These are phyloP conservation scores for Sclerotinia minor DNA, from an alignment of 2,329 filamentous ascomycete species.

Conservation along the genomic window DNA sequence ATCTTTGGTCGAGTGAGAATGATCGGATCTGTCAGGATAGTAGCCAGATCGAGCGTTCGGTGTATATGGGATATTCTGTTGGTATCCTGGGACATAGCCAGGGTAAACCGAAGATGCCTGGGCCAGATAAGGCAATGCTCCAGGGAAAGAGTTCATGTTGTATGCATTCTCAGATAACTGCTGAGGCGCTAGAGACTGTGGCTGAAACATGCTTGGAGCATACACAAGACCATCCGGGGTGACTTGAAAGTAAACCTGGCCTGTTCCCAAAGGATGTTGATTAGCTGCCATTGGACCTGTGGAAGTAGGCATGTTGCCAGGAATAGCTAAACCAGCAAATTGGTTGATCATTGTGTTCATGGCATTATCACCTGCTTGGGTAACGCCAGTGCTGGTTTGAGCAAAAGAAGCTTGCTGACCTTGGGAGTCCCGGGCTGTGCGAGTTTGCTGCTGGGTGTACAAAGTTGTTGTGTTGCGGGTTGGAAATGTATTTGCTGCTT, in stretches of 20 bases:
- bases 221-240: slow-evolving; percentile 30
- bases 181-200: slow-evolving; percentile 36
- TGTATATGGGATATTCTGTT: slow-evolving; percentile 40
- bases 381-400: slow-evolving; percentile 27
- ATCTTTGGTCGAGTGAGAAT: slow-evolving; percentile 42
- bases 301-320: slow-evolving; percentile 42
- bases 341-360: slow-evolving; percentile 40
- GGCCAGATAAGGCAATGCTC: slow-evolving; percentile 39
- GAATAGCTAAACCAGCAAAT: slow-evolving; percentile 39
- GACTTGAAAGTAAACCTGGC: slow-evolving; percentile 39
- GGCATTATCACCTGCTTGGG: slow-evolving; percentile 33
- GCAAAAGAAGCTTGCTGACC: slow-evolving; percentile 34
- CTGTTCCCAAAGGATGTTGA: slow-evolving; percentile 41
- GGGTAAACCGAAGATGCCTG: slow-evolving; percentile 38
- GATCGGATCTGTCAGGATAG: slow-evolving; percentile 39
- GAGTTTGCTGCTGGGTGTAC: slow-evolving; percentile 40
- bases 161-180: slow-evolving; percentile 38
- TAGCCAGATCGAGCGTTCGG: slow-evolving; percentile 36
- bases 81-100: slow-evolving; percentile 40
- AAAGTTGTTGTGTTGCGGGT: slow-evolving; percentile 36
- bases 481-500: slow-evolving; percentile 36
- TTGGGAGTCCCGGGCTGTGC: slow-evolving; percentile 38
- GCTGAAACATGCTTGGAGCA: slow-evolving; percentile 39
- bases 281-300: slow-evolving; percentile 35
- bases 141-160: slow-evolving; percentile 35